Base-by-base conservation (phyloP, 2,329 filamentous ascomycete genomes). In the Sphaceloma murrayae region DNA sequence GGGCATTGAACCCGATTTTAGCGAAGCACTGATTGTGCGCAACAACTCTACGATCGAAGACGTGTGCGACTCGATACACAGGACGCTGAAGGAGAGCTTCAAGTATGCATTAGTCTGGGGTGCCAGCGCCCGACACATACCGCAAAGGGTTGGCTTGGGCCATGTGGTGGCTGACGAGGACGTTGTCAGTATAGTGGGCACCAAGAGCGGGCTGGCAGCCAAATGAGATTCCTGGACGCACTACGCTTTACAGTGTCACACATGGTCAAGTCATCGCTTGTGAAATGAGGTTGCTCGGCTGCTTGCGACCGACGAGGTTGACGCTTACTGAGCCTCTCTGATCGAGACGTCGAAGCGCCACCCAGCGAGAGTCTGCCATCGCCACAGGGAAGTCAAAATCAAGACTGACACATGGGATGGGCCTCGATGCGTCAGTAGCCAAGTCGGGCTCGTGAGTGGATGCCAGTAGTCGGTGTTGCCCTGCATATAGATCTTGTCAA, bases 21-120 rank as follows among this genome's bases (percentile, higher is more conserved):
- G 65, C 49, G 91, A 98, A 67, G 91, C 91, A 1, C 66, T 98
- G 56, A 98, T 98, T 59, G 91, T 98, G 53, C 75, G 93, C 47
- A 79, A 72, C 60, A 84, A 88, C 55, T 86, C 85, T 58, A 85
- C 80, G 9, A 87, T 98, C 58, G 91, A 96, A 67, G 89, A 98
- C 63, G 91, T 98, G 7, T 98, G 91, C 64, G 91, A 98, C 64
- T 79, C 85, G 56, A 84, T 98, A 53, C 91, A 98, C 67, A 74
- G 91, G 50, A 91, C 79, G 18, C 69, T 98, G 53, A 98, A 96
- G 75, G 93, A 98, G 51, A 94, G 87, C 3, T 98, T 96, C 74
- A 98, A 96, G 71, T 95, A 96, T 67, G 93, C 91, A 2, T 67
- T 96, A 53, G 91, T 98, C 0, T 98, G 93, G 93, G 91, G 91